Evolutionary conservation across 2,329 filamentous ascomycete species (phyloP), one percentile per base, ranked within the genome.

Genomic region (Grosmannia penicillata): DNA sequence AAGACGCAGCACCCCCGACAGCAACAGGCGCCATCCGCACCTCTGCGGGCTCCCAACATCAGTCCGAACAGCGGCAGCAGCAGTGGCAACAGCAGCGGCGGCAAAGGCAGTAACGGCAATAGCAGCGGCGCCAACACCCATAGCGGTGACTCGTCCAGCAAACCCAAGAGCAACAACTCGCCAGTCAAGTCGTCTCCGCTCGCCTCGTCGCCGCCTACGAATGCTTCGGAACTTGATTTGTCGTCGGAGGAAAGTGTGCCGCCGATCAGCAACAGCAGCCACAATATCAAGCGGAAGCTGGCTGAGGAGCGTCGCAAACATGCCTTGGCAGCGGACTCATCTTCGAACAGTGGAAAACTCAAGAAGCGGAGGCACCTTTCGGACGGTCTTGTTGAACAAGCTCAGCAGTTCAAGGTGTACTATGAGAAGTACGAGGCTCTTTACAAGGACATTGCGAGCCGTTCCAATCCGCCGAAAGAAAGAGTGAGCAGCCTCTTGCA

Each of bases 121-220:
- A 28, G 24, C 24, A 25, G 24, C 24, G 26, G 18, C 18, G 26
- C 19, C 33, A 34, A 26, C 25, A 24, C 36, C 30, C 28, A 9
- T 19, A 19, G 18, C 7, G 32, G 18, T 24, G 21, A 22, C 4
- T 29, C 27, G 2, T 5, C 22, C 13, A 56, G 50, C 47, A 68
- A 63, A 51, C 60, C 57, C 50, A 71, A 71, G 53, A 41, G 37
- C 23, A 42, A 33, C 44, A 75, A 66, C 0, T 75, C 72, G 7
- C 72, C 72, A 0, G 61, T 62, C 36, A 78, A 78, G 51, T 78
- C 75, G 3, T 78, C 75, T 9, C 75, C 74, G 4, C 58, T 78
- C 15, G 73, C 73, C n/a, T 73, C 72, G 2, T 78, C 74, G 7
- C 72, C 74, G 11, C 74, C 74, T 0, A 77, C 74, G 8, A 78